Percentiles rank a stretch among this genome's conserved stretches.
These are phyloP conservation scores for Pterula multifida DNA, from an alignment of 1,284 basidiomycete species.

Conservation along the genomic window DNA sequence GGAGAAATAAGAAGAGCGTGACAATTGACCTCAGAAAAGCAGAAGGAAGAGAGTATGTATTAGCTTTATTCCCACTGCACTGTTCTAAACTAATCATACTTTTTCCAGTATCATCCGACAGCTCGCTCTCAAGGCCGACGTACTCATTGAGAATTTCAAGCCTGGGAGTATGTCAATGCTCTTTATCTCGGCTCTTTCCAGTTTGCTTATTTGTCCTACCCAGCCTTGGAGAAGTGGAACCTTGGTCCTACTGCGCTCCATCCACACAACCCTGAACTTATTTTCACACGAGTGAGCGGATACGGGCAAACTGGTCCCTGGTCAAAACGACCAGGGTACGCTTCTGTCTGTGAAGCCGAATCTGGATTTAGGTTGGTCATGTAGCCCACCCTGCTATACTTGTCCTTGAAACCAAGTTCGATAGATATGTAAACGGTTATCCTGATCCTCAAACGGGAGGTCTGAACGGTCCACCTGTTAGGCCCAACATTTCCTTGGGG, in stretches of 20 bases:
- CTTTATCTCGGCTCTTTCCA: conserved; percentile 2
- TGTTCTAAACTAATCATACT: background rate
- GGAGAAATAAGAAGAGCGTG: conserved; percentile 60
- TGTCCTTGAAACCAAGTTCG: too few species aligned
- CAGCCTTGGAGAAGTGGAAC: conserved; percentile 59
- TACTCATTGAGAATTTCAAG: conserved; percentile 61
- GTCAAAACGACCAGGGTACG: conserved; percentile 55
- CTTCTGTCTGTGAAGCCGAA: conserved; percentile 63
- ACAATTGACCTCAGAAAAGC: conserved; percentile 50
- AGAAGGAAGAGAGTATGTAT: conserved; percentile 42
- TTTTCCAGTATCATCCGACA: conserved; percentile 40
- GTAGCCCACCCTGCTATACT: background rate
- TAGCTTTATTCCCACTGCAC: background rate
- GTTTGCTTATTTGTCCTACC: conserved; percentile 4
- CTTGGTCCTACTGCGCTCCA: conserved; percentile 46
- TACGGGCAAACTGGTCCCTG: conserved; percentile 67
- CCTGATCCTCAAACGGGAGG: conserved; percentile 39
- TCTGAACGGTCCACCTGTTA: conserved; percentile 46
- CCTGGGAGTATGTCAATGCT: conserved; percentile 43
- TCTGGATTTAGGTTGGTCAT: conserved; percentile 41
- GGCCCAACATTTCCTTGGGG: conserved; percentile 60
- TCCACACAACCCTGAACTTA: conserved; percentile 46
- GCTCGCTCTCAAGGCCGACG: conserved; percentile 49
- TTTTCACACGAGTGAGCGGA: conserved; percentile 62
- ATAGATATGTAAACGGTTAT: conserved; percentile 54